Evolutionary conservation across 2,329 filamentous ascomycete genomes (phyloP).

Genomic region (Ciborinia camelliae): DNA sequence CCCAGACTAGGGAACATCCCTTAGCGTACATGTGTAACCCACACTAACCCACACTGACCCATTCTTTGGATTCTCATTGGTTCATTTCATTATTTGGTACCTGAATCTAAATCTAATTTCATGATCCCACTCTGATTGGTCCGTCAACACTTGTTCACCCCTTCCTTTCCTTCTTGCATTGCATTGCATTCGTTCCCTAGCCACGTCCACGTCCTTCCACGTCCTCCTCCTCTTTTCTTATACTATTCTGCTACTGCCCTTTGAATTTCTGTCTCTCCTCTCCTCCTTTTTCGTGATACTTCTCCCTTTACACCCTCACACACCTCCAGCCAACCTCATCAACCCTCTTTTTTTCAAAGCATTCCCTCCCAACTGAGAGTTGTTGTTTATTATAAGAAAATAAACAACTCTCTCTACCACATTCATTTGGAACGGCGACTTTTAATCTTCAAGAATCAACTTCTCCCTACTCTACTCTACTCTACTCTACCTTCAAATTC

Average conservation of each 20-base stretch:
- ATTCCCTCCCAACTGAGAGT: constrained; percentile 39
- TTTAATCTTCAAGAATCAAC: constrained; percentile 22
- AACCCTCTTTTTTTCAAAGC: constrained; percentile 22
- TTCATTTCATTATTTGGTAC: background rate
- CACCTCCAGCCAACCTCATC: constrained; percentile 6
- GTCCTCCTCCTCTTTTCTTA: background rate
- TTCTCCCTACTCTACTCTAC: too few species aligned
- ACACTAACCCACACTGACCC: too few species aligned
- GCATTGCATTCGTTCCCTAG: background rate
- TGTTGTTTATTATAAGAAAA: constrained; percentile 12
- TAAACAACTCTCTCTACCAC: constrained; percentile 38
- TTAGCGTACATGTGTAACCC: background rate
- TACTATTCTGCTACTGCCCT: background rate
- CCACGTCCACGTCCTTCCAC: background rate
- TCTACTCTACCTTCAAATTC: constrained; percentile 20
- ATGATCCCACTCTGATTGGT: background rate
- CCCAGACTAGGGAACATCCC: background rate
- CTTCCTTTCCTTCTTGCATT: background rate
- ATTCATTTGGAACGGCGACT: constrained; percentile 39
- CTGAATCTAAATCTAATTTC: constrained; percentile 12
- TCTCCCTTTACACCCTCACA: constrained; percentile 1
- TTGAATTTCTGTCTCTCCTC: background rate
- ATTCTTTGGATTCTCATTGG: background rate
- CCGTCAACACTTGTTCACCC: background rate
- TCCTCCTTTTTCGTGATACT: constrained; percentile 19